phyloP scores from a whole-genome alignment of 2,329 filamentous ascomycete genomes.

The Aspergillus carbonarius region DNA sequence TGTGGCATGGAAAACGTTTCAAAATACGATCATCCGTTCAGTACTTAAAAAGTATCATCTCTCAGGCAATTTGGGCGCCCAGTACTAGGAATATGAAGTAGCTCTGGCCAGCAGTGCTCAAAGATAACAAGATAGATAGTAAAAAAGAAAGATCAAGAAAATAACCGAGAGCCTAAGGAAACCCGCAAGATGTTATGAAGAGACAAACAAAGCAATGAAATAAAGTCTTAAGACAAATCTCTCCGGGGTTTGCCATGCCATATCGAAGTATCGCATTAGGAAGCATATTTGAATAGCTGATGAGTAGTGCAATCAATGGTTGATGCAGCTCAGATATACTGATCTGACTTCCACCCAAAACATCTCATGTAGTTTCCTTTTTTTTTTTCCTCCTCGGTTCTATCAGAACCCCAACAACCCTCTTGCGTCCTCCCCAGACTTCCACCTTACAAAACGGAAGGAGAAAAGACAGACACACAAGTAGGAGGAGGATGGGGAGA shows the following conservation, averaged over 20 bases:
- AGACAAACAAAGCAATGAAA: background rate
- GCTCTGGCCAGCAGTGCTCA: slow-evolving; percentile 1
- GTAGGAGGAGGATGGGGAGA: too few species aligned
- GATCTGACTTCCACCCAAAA: background rate
- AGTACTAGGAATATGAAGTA: background rate
- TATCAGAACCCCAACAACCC: background rate
- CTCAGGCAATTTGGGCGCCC: slow-evolving; percentile 1
- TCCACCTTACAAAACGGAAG: background rate
- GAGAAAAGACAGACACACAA: background rate
- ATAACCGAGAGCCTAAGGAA: background rate
- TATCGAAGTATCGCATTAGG: background rate
- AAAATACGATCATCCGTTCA: background rate
- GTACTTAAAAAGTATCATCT: background rate
- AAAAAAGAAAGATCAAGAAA: slow-evolving; percentile 3
- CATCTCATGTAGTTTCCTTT: background rate
- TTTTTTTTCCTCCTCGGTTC: background rate
- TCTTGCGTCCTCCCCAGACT: background rate
- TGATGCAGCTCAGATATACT: too few species aligned
- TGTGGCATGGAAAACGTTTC: background rate
- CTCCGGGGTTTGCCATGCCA: background rate
- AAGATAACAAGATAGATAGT: slow-evolving; percentile 2
- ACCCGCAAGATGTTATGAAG: background rate
- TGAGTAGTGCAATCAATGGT: too few species aligned
- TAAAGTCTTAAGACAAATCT: background rate
- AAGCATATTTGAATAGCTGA: too few species aligned